Base-by-base conservation (phyloP, 495 filamentous ascomycete genomes). In the Chlorociboria aeruginascens region DNA sequence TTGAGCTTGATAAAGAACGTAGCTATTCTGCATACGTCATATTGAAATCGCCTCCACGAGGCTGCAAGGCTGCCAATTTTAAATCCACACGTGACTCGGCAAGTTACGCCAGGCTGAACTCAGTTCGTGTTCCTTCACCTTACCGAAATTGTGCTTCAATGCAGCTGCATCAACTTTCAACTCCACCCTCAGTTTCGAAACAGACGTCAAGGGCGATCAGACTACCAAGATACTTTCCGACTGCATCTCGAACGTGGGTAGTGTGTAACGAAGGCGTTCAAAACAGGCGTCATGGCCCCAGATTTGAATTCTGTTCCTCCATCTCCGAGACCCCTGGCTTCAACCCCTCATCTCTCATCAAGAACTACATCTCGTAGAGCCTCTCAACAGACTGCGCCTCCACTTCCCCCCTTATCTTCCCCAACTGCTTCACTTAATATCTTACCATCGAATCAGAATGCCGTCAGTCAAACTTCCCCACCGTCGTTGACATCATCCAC, bases 251-350 rank as follows among this genome's bases (percentile, higher is more conserved):
- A 17, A 39, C 13, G 11, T 16, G 7, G 36, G 20, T 39, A 16
- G 11, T 16, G 2, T 16, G 40, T 8, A 30, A 13, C 12, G 13
- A 47, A 12, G 29, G 30, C 8, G 17, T 33, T 46, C 8, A 11
- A 40, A 9, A 3, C 17, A 30, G 6, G 38, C 33, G 46, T 25
- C 16, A 78, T 78, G 74, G 63, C 74, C 49, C 73, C 74, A 11
- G 74, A 76, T 61, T 64, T 76, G 52, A 73, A 76, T 60, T 72
- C 71, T 6, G 62, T 76, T 37, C 64, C 69, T 37, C 60, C 62
- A 34, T 69, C 69, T 10, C 64, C 60, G 14, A 35, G 53, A 13
- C 56, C 54, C 8, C 25, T 51, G 33, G 42, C 54, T 25, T 37
- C 53, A 8, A 52, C 53, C 38, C 55, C 55, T 33, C 52, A 49